phyloP scores from a whole-genome alignment of 2,329 filamentous ascomycete genomes.

The Scedosporium apiospermum region DNA sequence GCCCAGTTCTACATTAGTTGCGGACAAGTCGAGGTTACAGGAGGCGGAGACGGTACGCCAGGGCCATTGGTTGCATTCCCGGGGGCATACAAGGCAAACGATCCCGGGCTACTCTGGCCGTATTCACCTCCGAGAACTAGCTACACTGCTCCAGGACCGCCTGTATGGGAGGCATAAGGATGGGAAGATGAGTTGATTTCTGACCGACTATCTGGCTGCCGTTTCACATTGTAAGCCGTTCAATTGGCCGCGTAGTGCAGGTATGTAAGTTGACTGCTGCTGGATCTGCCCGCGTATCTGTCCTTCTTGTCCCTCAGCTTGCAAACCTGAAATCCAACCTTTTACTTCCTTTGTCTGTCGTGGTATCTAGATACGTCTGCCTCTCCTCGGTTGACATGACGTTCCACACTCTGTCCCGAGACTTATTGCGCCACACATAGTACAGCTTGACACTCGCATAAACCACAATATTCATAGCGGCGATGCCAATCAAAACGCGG shows the following conservation, averaged over 20 bases:
- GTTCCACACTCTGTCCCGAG: constrained; percentile 8
- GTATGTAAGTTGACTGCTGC: no score
- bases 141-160: constrained; percentile 23
- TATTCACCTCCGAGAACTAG: constrained; percentile 23
- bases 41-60: constrained; percentile 20
- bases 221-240: no score
- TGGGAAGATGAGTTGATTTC: background rate
- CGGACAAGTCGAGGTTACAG: constrained; percentile 22
- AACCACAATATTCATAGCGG: constrained; percentile 18
- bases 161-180: constrained; percentile 14
- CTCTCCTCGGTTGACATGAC: constrained; percentile 9
- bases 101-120: constrained; percentile 23
- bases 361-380: constrained; percentile 10
- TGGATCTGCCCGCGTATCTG: no score
- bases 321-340: constrained; percentile 13
- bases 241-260: no score
- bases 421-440: constrained; percentile 28
- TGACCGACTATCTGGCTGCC: background rate
- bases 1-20: constrained; percentile 28
- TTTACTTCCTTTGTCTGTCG: constrained; percentile 12
- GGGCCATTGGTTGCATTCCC: constrained; percentile 20
- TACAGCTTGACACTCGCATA: constrained; percentile 30
- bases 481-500: constrained; percentile 18
- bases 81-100: constrained; percentile 20
- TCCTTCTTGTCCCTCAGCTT: constrained; percentile 4